phyloP scores from a whole-genome alignment of 2,329 filamentous ascomycete genomes.

The Acrocalymma vagum region DNA sequence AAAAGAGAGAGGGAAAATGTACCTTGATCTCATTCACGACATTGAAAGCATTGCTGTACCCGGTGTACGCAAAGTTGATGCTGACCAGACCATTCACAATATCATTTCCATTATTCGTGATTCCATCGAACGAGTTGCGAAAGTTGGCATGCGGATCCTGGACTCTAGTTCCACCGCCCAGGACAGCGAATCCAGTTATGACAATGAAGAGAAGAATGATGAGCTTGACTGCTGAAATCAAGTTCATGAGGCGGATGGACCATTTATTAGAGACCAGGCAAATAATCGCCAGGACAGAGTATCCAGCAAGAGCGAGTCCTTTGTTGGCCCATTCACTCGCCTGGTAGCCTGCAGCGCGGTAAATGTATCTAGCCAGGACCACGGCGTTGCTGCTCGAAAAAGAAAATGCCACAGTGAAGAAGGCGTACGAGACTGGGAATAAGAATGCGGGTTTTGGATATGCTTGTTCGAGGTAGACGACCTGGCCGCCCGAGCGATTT shows the following conservation, averaged over 20 bases:
- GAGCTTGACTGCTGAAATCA: slow-evolving; percentile 61
- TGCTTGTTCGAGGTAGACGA: slow-evolving; percentile 40
- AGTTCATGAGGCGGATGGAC: slow-evolving; percentile 38
- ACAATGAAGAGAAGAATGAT: slow-evolving; percentile 66
- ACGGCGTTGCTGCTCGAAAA: slow-evolving; percentile 42
- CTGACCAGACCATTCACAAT: slow-evolving; percentile 40
- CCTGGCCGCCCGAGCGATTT: slow-evolving; percentile 37
- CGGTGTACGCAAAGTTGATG: slow-evolving; percentile 41
- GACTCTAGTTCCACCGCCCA: slow-evolving; percentile 36
- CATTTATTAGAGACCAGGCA: slow-evolving; percentile 36
- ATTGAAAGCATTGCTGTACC: slow-evolving; percentile 44
- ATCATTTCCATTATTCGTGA: slow-evolving; percentile 37
- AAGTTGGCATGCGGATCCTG: slow-evolving; percentile 36
- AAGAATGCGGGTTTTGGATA: slow-evolving; percentile 37
- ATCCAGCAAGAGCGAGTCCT: slow-evolving; percentile 35
- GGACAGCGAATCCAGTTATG: slow-evolving; percentile 37
- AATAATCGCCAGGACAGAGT: slow-evolving; percentile 31
- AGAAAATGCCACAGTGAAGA: slow-evolving; percentile 37
- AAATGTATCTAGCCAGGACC: slow-evolving; percentile 40
- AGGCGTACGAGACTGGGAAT: slow-evolving; percentile 38
- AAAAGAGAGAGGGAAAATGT: background rate
- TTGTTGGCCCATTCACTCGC: slow-evolving; percentile 39
- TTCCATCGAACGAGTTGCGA: slow-evolving; percentile 32
- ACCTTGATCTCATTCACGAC: slow-evolving; percentile 43
- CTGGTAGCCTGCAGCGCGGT: slow-evolving; percentile 30